These are phyloP conservation scores for Hydnum rufescens DNA, from an alignment of 768 basidiomycete genomes.

Conservation along the genomic window DNA sequence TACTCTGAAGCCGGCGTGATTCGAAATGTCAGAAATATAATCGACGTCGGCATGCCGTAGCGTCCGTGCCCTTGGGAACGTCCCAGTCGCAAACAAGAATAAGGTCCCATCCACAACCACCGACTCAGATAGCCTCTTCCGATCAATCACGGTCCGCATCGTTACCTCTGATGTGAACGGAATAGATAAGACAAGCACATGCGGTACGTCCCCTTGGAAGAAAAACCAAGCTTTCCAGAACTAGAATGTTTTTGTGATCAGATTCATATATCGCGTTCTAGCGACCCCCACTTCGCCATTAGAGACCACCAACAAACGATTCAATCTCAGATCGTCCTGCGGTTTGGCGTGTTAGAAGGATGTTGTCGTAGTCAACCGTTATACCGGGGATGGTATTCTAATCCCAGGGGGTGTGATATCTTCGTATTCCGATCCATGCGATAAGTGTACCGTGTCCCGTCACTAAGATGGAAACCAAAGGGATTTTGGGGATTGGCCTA, in stretches of 20 bases:
- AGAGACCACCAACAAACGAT: conserved; percentile 46
- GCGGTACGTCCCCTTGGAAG: conserved; percentile 25
- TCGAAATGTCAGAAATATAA: conserved; percentile 31
- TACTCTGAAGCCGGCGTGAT: no score
- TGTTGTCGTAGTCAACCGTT: conserved; percentile 42
- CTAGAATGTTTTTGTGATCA: conserved; percentile 28
- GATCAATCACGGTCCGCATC: conserved; percentile 53
- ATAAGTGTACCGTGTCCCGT: conserved; percentile 46
- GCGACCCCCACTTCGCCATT: conserved; percentile 35
- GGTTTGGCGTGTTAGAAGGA: conserved; percentile 28
- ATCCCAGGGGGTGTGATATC: conserved; percentile 54
- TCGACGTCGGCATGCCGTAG: conserved; percentile 53
- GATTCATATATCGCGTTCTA: conserved; percentile 49
- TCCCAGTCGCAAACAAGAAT: conserved; percentile 2
- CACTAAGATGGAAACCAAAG: conserved; percentile 47
- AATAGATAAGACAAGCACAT: neutral
- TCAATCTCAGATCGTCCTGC: conserved; percentile 29
- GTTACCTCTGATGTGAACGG: no score
- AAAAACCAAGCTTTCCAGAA: conserved; percentile 65
- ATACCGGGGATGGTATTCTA: conserved; percentile 62
- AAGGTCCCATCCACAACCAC: conserved; percentile 23
- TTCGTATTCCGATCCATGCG: conserved; percentile 48
- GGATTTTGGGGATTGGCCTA: conserved; percentile 27
- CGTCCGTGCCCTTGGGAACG: conserved; percentile 18
- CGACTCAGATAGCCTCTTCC: conserved; percentile 27